Conservation (phyloP, 1,284 basidiomycete species). For the Ceratobasidium sp. region DNA sequence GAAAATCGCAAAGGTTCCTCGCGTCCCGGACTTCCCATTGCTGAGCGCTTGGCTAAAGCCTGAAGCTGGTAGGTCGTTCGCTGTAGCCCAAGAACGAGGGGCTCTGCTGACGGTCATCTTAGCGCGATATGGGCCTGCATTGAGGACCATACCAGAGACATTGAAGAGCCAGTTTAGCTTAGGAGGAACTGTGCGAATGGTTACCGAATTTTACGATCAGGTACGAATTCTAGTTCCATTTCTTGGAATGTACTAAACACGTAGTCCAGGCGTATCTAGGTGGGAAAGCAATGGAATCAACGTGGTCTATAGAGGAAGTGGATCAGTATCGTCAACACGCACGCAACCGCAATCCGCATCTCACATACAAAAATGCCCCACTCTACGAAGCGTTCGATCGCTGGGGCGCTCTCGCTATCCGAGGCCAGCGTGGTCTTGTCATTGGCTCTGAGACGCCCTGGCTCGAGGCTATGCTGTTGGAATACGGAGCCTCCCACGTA, state of each 20-base stretch:
- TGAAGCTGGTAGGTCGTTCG: neutral
- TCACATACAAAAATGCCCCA: conserved; percentile 8
- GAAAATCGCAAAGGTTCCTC: conserved; percentile 1
- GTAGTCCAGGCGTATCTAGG: neutral
- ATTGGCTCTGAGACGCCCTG: conserved; percentile 8
- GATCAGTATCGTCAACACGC: neutral
- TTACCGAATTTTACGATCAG: conserved; percentile 5
- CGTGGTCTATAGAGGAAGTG: conserved; percentile 1
- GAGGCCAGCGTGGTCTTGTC: conserved; percentile 1
- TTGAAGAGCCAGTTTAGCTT: neutral
- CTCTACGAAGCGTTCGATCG: conserved; percentile 13
- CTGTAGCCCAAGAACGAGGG: too few species aligned
- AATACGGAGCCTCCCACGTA: conserved; percentile 4
- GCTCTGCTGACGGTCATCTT: neutral
- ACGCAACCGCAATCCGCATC: conserved; percentile 9
- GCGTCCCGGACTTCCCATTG: neutral
- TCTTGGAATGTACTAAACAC: neutral
- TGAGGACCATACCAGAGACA: conserved; percentile 1
- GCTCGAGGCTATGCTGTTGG: conserved; percentile 7
- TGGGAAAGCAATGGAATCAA: conserved; percentile 5
- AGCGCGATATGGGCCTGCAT: conserved; percentile 4
- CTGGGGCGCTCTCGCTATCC: conserved; percentile 10
- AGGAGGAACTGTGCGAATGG: conserved; percentile 2
- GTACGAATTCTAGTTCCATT: neutral
- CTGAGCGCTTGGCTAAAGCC: conserved; percentile 9